These are phyloP conservation scores for Calonectria montana DNA, from an alignment of 2,329 filamentous ascomycete genomes.

Conservation along the genomic window DNA sequence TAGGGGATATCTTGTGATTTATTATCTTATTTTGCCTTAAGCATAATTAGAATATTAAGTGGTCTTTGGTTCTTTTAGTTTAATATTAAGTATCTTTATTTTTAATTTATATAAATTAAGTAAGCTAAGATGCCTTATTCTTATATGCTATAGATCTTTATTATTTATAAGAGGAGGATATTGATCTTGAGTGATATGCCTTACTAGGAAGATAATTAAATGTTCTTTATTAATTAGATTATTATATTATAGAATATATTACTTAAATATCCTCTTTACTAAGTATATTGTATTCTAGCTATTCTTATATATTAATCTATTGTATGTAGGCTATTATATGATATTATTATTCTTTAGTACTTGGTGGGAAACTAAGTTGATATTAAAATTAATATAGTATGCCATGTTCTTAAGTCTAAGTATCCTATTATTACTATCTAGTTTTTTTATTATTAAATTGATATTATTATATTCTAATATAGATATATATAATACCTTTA, in stretches of 20 bases:
- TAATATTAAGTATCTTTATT: no score
- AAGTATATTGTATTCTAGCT: no score
- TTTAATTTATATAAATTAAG: no score
- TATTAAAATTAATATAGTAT: not conserved
- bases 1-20: not conserved
- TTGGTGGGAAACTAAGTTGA: not conserved
- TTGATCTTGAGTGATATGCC: no score
- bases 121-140: no score
- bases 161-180: no score
- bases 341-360: not conserved
- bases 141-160: not conserved
- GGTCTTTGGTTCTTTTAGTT: not conserved
- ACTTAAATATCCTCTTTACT: no score
- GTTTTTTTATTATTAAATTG: not conserved
- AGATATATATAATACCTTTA: not conserved
- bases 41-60: not conserved
- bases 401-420: not conserved
- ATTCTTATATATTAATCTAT: not conserved
- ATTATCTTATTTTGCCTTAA: not conserved
- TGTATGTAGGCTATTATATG: not conserved
- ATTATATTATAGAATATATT: no score
- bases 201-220: no score
- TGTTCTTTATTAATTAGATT: no score
- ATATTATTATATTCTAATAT: not conserved
- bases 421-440: not conserved